Evolutionary conservation across 2,329 filamentous ascomycete genomes (phyloP).

Genomic region (Alternaria metachromatica): DNA sequence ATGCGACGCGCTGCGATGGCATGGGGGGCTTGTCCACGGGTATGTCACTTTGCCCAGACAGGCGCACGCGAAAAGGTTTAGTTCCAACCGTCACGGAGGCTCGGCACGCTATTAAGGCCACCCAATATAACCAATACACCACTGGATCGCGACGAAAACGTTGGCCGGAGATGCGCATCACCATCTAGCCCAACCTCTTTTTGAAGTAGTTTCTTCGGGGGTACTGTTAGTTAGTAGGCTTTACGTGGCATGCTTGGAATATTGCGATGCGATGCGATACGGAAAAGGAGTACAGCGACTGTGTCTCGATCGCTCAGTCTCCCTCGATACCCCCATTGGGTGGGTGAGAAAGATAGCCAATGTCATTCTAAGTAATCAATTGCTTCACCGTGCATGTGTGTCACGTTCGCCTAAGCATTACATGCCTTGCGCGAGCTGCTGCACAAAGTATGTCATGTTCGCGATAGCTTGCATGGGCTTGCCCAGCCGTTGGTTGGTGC

Average conservation of each 20-base stretch:
- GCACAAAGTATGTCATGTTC: neutral
- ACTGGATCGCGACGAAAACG: neutral
- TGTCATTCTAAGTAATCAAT: neutral
- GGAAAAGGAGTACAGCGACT: neutral
- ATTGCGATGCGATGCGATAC: neutral
- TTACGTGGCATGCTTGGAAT: neutral
- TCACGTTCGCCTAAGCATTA: neutral
- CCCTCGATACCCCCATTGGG: neutral
- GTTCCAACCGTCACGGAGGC: neutral
- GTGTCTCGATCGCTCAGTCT: neutral
- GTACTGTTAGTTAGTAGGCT: neutral
- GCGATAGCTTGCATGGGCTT: neutral
- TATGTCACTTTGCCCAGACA: neutral
- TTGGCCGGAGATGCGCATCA: neutral
- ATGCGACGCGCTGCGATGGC: neutral
- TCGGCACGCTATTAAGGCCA: neutral
- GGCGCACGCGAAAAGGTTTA: neutral
- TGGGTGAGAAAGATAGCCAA: neutral
- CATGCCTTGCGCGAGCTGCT: neutral
- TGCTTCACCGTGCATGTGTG: neutral
- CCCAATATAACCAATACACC: neutral
- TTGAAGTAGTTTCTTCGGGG: neutral
- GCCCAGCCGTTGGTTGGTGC: neutral
- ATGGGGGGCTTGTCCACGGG: neutral
- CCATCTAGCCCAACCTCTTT: neutral